Conservation (phyloP, 2,329 filamentous ascomycete species). For the Fusarium ambrosium region DNA sequence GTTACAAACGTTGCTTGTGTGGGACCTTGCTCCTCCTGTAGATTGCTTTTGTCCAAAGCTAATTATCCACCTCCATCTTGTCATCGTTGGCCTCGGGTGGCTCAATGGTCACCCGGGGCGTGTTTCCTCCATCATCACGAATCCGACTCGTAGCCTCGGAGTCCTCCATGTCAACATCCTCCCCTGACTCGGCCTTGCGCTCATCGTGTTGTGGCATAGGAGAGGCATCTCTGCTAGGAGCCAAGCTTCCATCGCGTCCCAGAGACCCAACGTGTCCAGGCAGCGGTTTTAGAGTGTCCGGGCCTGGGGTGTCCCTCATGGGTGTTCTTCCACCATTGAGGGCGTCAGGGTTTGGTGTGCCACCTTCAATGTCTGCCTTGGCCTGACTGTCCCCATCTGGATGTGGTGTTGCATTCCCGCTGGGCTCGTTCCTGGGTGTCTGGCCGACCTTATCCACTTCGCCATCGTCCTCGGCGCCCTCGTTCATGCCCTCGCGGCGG, state of each 20-base stretch:
- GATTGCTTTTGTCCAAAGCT: constrained; percentile 14
- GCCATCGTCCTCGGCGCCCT: constrained; percentile 72
- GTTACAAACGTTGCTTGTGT: constrained; percentile 16
- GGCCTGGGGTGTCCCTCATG: constrained; percentile 46
- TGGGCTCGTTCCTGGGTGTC: constrained; percentile 65
- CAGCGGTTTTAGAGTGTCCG: constrained; percentile 45
- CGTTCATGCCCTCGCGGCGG: constrained; percentile 84
- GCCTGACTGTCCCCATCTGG: constrained; percentile 57
- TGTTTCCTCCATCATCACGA: constrained; percentile 58
- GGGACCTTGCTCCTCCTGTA: not conserved
- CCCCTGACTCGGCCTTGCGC: constrained; percentile 58
- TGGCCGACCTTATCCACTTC: constrained; percentile 61
- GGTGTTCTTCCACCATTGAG: constrained; percentile 53
- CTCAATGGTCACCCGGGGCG: constrained; percentile 64
- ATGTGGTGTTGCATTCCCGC: constrained; percentile 65
- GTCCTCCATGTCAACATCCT: constrained; percentile 73
- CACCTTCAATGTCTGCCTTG: constrained; percentile 48
- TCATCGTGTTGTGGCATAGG: constrained; percentile 48
- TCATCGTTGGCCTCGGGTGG: constrained; percentile 63
- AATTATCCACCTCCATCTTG: constrained; percentile 75
- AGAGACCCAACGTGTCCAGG: constrained; percentile 32
- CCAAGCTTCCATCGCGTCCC: constrained; percentile 47
- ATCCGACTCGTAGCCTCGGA: constrained; percentile 50
- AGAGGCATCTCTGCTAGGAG: constrained; percentile 47
- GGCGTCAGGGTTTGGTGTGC: constrained; percentile 45